Evolutionary conservation across 352 stramenopile species (phyloP).

Genomic region (Pythium coloratum): DNA sequence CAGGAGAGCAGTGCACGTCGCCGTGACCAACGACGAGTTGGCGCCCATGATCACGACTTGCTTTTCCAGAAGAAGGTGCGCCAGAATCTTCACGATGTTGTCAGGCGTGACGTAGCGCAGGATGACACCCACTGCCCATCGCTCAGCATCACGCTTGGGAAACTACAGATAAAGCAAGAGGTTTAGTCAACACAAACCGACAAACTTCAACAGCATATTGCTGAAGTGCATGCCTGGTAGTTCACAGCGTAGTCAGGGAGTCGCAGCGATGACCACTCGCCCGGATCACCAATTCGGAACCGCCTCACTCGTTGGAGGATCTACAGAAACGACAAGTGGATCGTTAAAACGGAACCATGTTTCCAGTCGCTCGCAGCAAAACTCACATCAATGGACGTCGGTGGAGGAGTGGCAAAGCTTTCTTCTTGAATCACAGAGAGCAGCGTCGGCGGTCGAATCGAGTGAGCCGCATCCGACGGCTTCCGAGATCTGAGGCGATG

Average conservation of each 20-base stretch:
- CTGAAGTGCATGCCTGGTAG: constrained; percentile 51
- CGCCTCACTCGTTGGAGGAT: constrained; percentile 62
- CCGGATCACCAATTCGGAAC: constrained; percentile 69
- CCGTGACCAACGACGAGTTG: constrained; percentile 62
- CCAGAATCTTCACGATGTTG: constrained; percentile 71
- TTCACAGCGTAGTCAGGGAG: constrained; percentile 66
- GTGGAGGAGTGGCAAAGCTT: constrained; percentile 17
- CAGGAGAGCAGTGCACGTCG: constrained; percentile 66
- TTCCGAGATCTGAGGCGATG: constrained; percentile 28
- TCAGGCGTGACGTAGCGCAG: constrained; percentile 56
- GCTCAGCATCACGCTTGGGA: constrained; percentile 64
- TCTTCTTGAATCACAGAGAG: constrained; percentile 1
- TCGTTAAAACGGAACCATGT: too few species aligned
- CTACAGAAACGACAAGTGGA: constrained; percentile 24
- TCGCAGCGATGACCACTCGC: constrained; percentile 55
- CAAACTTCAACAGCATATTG: too few species aligned
- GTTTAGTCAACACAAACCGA: too few species aligned
- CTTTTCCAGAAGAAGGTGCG: constrained; percentile 74
- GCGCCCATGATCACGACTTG: constrained; percentile 81
- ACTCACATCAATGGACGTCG: constrained; percentile 45
- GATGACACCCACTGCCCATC: constrained; percentile 71
- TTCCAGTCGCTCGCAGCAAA: too few species aligned
- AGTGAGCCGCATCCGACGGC: constrained; percentile 17
- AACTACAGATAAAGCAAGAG: constrained; percentile 29
- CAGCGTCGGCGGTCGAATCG: not conserved